phyloP scores from a whole-genome alignment of 225 moss, liverwort and hornwort species.

The Sphagnum contortum region DNA sequence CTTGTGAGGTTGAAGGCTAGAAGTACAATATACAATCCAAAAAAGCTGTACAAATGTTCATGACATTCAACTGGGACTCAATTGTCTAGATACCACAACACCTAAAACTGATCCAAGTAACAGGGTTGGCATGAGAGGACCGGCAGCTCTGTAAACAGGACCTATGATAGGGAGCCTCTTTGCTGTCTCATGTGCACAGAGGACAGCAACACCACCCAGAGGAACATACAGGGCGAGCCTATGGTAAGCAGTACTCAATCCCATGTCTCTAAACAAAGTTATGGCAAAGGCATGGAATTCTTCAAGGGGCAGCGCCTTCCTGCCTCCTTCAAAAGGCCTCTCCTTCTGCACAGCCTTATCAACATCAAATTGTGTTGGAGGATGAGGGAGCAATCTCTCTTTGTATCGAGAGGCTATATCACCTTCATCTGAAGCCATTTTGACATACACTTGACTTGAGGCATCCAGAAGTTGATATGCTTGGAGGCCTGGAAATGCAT shows the following conservation, averaged over 20 bases:
- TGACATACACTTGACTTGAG: conserved; percentile 47
- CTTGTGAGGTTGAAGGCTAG: no score
- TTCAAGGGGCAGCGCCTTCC: conserved; percentile 28
- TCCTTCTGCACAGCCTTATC: conserved; percentile 59
- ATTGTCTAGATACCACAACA: conserved; percentile 41
- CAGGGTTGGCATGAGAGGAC: conserved; percentile 67
- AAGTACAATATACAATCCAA: no score
- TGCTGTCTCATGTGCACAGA: conserved; percentile 42
- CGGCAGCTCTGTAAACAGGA: conserved; percentile 59
- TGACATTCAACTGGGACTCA: conserved; percentile 18
- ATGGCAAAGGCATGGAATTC: conserved; percentile 58
- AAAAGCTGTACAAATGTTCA: no score
- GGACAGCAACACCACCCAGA: conserved; percentile 43
- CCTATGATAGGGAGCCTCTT: conserved; percentile 55
- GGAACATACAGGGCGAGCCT: conserved; percentile 63
- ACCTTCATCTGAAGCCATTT: conserved; percentile 29
- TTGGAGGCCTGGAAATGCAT: conserved; percentile 56
- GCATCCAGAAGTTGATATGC: conserved; percentile 75
- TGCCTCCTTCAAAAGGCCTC: conserved; percentile 44
- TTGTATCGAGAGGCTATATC: conserved; percentile 41
- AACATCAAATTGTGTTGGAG: conserved; percentile 63
- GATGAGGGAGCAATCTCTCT: conserved; percentile 52
- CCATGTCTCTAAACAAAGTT: conserved; percentile 66
- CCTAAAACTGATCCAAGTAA: conserved; percentile 69
- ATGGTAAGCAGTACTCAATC: conserved; percentile 53